Base-by-base conservation (phyloP, 768 basidiomycete genomes). In the Boletus pseudo-olivaceus region DNA sequence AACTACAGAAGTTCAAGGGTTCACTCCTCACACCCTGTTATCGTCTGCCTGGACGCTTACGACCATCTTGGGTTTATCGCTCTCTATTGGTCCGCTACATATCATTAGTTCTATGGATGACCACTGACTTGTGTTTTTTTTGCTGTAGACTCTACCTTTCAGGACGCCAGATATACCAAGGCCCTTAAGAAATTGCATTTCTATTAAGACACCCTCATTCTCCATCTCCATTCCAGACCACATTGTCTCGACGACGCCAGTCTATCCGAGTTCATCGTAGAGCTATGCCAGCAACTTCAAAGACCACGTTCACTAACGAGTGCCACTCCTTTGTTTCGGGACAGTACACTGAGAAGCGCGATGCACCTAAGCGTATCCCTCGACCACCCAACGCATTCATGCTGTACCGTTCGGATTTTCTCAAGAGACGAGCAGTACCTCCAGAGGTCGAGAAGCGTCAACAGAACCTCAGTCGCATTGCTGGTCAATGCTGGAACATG, bases 311-410 rank as follows among this genome's bases (percentile, higher is more conserved):
- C 41, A 26, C 14, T 42, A 32, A 54, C 2, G 34, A 54, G 43
- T 29, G 54, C 51, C 46, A 32, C 42, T 59, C 52, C 41, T 43
- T 61, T 45, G 29, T 26, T 55, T 14, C 26, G 32, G 41, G 34
- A 42, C 26, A 42, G 42, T 15, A 26, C 9, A 17, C 35, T 9
- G n/a, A 40, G n/a, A 57, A 40, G 26, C 49, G 14, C 15, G 40
- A 53, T n/a, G 45, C 58, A 23, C 20, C 49, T 15, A 59, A 66
- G 39, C 74, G 75, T 43, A 73, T 78, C 19, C 76, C 77, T 32
- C 75, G 82, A 7, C 78, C 82, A 0, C 66, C 79, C 14, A 83
- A 83, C 62, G 80, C 82, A 14, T 84, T 84, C 66, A 79, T 84
- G 58, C 68, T 84, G 46, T 84, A 77, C 67, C 74, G 82, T 40